Conservation (phyloP, 495 filamentous ascomycete species). For the Annulohypoxylon stygium region DNA sequence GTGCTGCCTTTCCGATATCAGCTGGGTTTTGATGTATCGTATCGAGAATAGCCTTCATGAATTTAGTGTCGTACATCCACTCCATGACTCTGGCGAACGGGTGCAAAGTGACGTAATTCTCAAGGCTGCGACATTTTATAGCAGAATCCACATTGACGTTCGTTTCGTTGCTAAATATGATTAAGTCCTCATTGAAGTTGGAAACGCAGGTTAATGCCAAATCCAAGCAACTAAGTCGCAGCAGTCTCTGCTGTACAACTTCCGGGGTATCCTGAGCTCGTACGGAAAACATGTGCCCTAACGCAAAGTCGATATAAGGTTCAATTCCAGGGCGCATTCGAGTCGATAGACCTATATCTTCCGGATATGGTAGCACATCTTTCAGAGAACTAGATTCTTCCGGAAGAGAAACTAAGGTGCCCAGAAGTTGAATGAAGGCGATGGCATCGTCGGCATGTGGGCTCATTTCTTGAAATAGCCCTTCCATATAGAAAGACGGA, state of each 20-base stretch:
- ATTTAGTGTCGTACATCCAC: constrained; percentile 95
- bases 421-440: constrained; percentile 81
- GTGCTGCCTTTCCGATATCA: constrained; percentile 73
- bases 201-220: constrained; percentile 80
- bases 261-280: constrained; percentile 72
- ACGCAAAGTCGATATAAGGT: constrained; percentile 88
- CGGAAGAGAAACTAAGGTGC: constrained; percentile 73
- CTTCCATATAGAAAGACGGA: constrained; percentile 64
- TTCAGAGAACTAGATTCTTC: constrained; percentile 69
- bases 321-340: constrained; percentile 86
- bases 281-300: constrained; percentile 77
- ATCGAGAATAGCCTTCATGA: constrained; percentile 80
- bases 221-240: constrained; percentile 82
- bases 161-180: constrained; percentile 81
- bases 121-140: constrained; percentile 76
- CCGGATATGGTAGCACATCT: constrained; percentile 87
- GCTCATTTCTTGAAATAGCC: constrained; percentile 69
- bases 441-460: constrained; percentile 83
- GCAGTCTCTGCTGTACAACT: constrained; percentile 70
- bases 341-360: constrained; percentile 81
- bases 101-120: constrained; percentile 84
- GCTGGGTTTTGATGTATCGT: constrained; percentile 78
- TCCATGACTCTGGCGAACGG: constrained; percentile 95
- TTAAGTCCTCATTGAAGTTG: constrained; percentile 92
- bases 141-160: constrained; percentile 77